phyloP scores from a whole-genome alignment of 2,329 filamentous ascomycete species.

The Penicillium polonicum region DNA sequence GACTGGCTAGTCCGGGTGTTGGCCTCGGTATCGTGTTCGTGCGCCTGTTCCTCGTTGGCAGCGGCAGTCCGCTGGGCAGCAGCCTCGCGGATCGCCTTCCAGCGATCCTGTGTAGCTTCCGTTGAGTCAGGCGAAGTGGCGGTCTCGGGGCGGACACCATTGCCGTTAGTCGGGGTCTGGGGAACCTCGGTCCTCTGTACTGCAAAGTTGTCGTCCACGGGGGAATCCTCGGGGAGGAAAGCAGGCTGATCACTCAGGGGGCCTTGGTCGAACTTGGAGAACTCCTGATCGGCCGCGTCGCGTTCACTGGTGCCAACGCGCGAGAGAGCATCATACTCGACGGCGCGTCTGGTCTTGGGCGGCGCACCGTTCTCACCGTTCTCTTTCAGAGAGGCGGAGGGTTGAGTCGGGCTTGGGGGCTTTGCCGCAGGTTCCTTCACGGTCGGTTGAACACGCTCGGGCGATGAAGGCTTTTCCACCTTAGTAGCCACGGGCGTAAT shows the following conservation, averaged over 20 bases:
- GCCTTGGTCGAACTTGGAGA: conserved; percentile 79
- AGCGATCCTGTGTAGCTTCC: conserved; percentile 64
- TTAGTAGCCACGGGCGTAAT: conserved; percentile 5
- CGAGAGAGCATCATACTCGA: conserved; percentile 58
- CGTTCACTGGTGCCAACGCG: conserved; percentile 56
- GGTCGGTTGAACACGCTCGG: conserved; percentile 8
- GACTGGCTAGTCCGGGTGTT: conserved; percentile 52
- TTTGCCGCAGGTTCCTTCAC: conserved; percentile 26
- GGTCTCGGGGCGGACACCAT: conserved; percentile 11
- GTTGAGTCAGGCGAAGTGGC: conserved; percentile 5
- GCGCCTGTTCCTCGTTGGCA: conserved; percentile 25
- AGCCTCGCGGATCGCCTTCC: conserved; percentile 95
- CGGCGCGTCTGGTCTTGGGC: conserved; percentile 47
- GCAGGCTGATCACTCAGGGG: conserved; percentile 84
- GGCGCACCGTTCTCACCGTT: conserved; percentile 33
- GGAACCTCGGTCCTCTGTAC: conserved; percentile 18
- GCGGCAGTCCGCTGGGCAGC: conserved; percentile 72
- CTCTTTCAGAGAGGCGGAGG: conserved; percentile 8
- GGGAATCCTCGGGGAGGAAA: conserved; percentile 63
- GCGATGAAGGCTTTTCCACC: conserved; percentile 10
- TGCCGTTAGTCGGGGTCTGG: conserved; percentile 20
- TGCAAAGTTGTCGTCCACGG: conserved; percentile 23
- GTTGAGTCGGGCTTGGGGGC: neutral
- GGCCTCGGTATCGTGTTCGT: conserved; percentile 59
- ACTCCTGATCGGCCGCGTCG: conserved; percentile 49